These are phyloP conservation scores for Boletus reticuloceps DNA, from an alignment of 768 basidiomycete species.

Conservation along the genomic window DNA sequence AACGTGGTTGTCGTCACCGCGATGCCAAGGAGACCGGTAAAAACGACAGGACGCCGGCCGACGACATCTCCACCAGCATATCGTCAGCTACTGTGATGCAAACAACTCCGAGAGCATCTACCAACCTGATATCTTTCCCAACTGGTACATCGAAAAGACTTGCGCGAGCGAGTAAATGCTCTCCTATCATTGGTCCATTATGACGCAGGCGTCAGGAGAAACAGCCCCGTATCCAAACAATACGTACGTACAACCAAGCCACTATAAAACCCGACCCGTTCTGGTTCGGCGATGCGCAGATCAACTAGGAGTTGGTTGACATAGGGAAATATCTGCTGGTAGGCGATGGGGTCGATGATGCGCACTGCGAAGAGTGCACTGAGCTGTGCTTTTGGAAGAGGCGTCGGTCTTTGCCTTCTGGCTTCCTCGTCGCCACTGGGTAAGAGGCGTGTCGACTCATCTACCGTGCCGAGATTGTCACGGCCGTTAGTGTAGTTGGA, in stretches of 20 bases:
- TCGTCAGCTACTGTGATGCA: neutral
- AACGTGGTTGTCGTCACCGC: slow-evolving; percentile 49
- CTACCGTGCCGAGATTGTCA: neutral
- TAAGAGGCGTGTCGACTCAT: slow-evolving; percentile 19
- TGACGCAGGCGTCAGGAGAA: neutral
- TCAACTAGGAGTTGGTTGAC: slow-evolving; percentile 62
- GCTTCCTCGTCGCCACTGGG: slow-evolving; percentile 6
- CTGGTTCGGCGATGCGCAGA: slow-evolving; percentile 51
- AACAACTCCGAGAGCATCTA: slow-evolving; percentile 2
- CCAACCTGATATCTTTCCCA: slow-evolving; percentile 54
- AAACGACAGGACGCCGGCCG: slow-evolving; percentile 61
- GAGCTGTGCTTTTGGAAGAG: slow-evolving; percentile 46
- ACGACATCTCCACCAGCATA: slow-evolving; percentile 41
- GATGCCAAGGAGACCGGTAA: slow-evolving; percentile 51
- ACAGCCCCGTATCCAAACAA: slow-evolving; percentile 7
- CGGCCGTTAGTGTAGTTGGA: neutral
- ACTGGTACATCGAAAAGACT: slow-evolving; percentile 57
- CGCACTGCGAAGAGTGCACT: slow-evolving; percentile 39
- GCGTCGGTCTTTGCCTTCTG: slow-evolving; percentile 7
- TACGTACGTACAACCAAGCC: slow-evolving; percentile 49
- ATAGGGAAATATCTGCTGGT: slow-evolving; percentile 63
- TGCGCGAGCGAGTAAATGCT: slow-evolving; percentile 61
- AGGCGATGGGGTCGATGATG: slow-evolving; percentile 59
- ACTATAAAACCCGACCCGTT: slow-evolving; percentile 67
- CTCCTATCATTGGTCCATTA: slow-evolving; percentile 40